A percentile compares a stretch with the other conserved stretches of the same genome.
Evolutionary conservation across 768 basidiomycete genomes (phyloP).

Genomic region (Dentipellis sp.): DNA sequence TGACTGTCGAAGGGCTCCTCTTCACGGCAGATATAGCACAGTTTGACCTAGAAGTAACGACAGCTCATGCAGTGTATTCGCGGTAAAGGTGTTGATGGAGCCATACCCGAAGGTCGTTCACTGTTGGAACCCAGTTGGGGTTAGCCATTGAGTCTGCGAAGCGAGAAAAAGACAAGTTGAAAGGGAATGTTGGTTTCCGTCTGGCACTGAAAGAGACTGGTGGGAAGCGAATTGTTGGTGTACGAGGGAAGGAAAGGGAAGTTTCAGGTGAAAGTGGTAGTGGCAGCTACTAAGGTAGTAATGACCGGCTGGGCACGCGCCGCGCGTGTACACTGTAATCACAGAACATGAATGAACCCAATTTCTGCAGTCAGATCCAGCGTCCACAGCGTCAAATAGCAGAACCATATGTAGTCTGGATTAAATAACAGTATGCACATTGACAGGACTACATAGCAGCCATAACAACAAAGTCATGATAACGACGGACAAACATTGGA

Average conservation of each 20-base stretch:
- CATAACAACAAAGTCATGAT: neutral
- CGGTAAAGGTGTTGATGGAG: neutral
- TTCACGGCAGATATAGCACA: constrained; percentile 76
- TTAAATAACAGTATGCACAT: neutral
- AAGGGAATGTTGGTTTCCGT: too few species aligned
- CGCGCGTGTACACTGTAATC: too few species aligned
- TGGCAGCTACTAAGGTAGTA: neutral
- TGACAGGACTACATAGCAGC: neutral
- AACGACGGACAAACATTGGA: neutral
- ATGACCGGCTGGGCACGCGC: neutral
- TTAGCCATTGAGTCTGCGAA: neutral
- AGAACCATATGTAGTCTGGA: neutral
- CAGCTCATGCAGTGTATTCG: neutral
- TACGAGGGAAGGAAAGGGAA: neutral
- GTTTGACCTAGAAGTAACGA: constrained; percentile 39
- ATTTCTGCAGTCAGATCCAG: too few species aligned
- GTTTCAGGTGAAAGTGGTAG: neutral
- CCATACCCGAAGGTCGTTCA: constrained; percentile 24
- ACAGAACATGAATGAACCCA: too few species aligned
- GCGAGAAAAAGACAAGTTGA: too few species aligned
- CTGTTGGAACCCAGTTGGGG: constrained; percentile 18
- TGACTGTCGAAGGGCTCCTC: constrained; percentile 48
- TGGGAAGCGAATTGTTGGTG: too few species aligned
- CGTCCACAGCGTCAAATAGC: neutral
- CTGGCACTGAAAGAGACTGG: too few species aligned